These are phyloP conservation scores for Hypoxylon sp. DNA, from an alignment of 2,329 filamentous ascomycete species.

Conservation along the genomic window DNA sequence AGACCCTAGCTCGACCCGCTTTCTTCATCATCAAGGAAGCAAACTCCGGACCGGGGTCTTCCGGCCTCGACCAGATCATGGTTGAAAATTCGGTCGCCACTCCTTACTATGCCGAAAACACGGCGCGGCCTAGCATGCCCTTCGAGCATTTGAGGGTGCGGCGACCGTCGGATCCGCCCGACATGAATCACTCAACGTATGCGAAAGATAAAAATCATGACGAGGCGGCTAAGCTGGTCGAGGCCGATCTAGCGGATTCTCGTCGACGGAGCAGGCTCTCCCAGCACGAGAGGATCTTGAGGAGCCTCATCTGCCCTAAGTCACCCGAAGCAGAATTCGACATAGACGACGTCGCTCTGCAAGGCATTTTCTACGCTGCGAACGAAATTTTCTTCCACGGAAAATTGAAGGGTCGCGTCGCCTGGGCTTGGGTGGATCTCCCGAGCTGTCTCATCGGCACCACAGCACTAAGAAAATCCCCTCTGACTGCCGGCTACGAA, in stretches of 20 bases:
- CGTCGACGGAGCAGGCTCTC: conserved; percentile 64
- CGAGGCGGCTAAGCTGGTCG: conserved; percentile 65
- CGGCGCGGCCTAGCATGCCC: conserved; percentile 25
- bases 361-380: conserved; percentile 71
- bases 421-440: conserved; percentile 75
- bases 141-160: conserved; percentile 41
- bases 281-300: conserved; percentile 70
- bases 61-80: conserved; percentile 51
- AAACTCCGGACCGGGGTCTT: conserved; percentile 41
- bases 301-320: conserved; percentile 69
- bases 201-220: conserved; percentile 64
- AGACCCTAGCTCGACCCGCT: conserved; percentile 43
- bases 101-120: conserved; percentile 31
- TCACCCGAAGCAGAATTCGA: conserved; percentile 63
- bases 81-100: conserved; percentile 43
- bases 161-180: conserved; percentile 31
- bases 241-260: conserved; percentile 62
- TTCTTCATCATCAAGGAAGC: conserved; percentile 56
- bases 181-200: conserved; percentile 55
- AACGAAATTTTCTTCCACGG: conserved; percentile 75
- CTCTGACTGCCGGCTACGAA: conserved; percentile 67
- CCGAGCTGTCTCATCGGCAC: conserved; percentile 72
- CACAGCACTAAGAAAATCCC: conserved; percentile 69
- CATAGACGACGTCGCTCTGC: conserved; percentile 70
- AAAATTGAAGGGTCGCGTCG: conserved; percentile 69